phyloP scores from a whole-genome alignment of 1,284 basidiomycete genomes.

The Heterobasidion irregulare region DNA sequence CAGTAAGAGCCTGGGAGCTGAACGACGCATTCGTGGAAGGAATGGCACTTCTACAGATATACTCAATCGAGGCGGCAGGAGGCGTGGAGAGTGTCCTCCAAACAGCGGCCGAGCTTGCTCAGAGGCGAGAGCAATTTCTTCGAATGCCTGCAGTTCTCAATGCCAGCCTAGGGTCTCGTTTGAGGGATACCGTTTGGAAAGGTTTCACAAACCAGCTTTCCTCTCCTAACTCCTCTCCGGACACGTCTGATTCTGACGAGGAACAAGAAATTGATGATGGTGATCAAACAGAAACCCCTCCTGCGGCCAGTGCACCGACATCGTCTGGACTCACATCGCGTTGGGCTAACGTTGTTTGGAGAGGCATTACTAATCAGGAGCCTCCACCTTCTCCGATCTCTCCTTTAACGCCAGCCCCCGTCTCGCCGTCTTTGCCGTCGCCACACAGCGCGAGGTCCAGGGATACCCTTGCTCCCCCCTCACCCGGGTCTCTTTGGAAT shows the following conservation, averaged over 20 bases:
- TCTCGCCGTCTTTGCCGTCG: conserved; percentile 22
- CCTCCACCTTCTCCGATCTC: conserved; percentile 40
- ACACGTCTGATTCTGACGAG: conserved; percentile 23
- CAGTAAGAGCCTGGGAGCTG: conserved; percentile 44
- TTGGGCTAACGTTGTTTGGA: conserved; percentile 56
- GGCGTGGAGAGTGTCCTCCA: conserved; percentile 67
- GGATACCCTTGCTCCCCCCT: conserved; percentile 4
- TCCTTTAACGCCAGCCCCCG: conserved; percentile 20
- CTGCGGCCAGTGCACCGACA: conserved; percentile 5
- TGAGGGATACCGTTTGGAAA: conserved; percentile 60
- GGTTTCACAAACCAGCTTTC: conserved; percentile 47
- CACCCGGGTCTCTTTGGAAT: conserved; percentile 35
- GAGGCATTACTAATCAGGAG: conserved; percentile 69
- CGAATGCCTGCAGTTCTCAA: conserved; percentile 23
- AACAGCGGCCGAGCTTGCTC: conserved; percentile 49
- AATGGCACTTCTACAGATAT: conserved; percentile 52
- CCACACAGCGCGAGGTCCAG: conserved; percentile 14
- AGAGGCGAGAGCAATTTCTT: conserved; percentile 35
- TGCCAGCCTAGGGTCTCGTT: conserved; percentile 41
- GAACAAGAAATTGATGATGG: conserved; percentile 23
- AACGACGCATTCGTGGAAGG: conserved; percentile 61
- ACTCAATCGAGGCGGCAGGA: conserved; percentile 54
- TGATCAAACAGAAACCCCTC: conserved; percentile 26
- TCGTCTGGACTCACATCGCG: conserved; percentile 40
- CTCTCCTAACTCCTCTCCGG: conserved; percentile 28